Evolutionary conservation across 1,284 basidiomycete genomes (phyloP).

Genomic region (Tranzscheliella williamsii): DNA sequence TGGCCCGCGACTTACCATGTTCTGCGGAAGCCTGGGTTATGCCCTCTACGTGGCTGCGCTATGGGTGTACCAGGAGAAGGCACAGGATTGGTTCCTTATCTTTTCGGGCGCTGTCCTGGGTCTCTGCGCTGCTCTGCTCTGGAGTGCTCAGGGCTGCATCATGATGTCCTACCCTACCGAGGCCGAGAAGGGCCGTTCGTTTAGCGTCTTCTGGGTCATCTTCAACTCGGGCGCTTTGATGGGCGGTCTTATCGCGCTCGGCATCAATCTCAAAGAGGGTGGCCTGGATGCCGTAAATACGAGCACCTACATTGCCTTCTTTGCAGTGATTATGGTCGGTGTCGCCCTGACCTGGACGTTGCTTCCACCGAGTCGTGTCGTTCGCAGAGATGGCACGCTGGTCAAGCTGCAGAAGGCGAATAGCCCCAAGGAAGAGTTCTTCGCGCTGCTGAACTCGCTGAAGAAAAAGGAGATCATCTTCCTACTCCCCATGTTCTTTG

Average conservation of each 20-base stretch:
- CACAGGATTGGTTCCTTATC: conserved; percentile 64
- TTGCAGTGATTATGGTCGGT: conserved; percentile 43
- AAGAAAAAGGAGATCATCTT: conserved; percentile 30
- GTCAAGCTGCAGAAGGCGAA: conserved; percentile 30
- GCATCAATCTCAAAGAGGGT: conserved; percentile 34
- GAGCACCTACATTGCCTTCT: conserved; percentile 38
- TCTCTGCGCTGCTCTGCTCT: conserved; percentile 75
- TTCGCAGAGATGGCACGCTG: conserved; percentile 34
- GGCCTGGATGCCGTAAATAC: conserved; percentile 24
- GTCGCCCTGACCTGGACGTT: conserved; percentile 33
- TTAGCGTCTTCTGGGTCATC: conserved; percentile 71
- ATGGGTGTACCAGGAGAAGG: conserved; percentile 63
- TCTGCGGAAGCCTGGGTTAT: conserved; percentile 67
- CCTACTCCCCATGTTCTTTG: conserved; percentile 44
- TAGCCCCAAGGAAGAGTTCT: conserved; percentile 20
- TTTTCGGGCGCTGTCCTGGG: conserved; percentile 78
- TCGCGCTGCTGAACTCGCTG: conserved; percentile 30
- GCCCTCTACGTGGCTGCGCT: conserved; percentile 73
- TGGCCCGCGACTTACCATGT: conserved; percentile 72
- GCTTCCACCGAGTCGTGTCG: conserved; percentile 30
- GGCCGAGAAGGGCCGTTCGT: conserved; percentile 72
- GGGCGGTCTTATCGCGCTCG: conserved; percentile 70
- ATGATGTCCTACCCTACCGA: conserved; percentile 78
- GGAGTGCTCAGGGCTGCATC: conserved; percentile 70
- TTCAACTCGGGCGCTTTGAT: conserved; percentile 73